Percentiles rank a stretch among this genome's conserved stretches.
These are phyloP conservation scores for Maudiozyma pseudohumilis DNA, from an alignment of 805 yeast species.

Conservation along the genomic window DNA sequence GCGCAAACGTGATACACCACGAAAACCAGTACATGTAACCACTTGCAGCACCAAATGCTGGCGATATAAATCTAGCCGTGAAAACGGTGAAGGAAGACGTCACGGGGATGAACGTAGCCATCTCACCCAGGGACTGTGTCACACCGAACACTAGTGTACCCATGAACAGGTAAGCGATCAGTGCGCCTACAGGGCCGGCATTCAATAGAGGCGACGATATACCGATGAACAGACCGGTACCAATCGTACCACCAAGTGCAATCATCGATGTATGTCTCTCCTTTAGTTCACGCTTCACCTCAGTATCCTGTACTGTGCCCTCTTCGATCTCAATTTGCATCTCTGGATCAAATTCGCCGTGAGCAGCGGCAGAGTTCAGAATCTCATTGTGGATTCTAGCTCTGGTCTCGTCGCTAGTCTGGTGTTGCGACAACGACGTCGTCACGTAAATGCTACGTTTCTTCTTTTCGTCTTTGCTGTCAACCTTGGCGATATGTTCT, in stretches of 20 bases:
- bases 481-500: no score
- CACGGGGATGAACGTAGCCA: slow-evolving; percentile 71
- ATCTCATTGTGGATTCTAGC: background rate
- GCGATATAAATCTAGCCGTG: slow-evolving; percentile 56
- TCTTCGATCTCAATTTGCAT: slow-evolving; percentile 2
- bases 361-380: background rate
- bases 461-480: background rate
- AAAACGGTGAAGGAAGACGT: slow-evolving; percentile 60
- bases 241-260: slow-evolving; percentile 73
- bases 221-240: slow-evolving; percentile 68
- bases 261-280: slow-evolving; percentile 66
- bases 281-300: slow-evolving; percentile 50
- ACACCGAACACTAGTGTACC: slow-evolving; percentile 56
- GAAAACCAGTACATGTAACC: slow-evolving; percentile 72
- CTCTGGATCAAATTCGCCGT: background rate
- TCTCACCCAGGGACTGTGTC: slow-evolving; percentile 66
- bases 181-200: slow-evolving; percentile 62
- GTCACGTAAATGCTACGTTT: slow-evolving; percentile 1
- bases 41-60: slow-evolving; percentile 63
- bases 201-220: slow-evolving; percentile 42
- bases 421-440: slow-evolving; percentile 1
- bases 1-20: slow-evolving; percentile 69
- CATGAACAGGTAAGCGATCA: slow-evolving; percentile 57
- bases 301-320: slow-evolving; percentile 26
- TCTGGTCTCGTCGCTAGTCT: slow-evolving; percentile 20